Evolutionary conservation across 2,329 filamentous ascomycete genomes (phyloP).

Genomic region (Penicillium sp.): DNA sequence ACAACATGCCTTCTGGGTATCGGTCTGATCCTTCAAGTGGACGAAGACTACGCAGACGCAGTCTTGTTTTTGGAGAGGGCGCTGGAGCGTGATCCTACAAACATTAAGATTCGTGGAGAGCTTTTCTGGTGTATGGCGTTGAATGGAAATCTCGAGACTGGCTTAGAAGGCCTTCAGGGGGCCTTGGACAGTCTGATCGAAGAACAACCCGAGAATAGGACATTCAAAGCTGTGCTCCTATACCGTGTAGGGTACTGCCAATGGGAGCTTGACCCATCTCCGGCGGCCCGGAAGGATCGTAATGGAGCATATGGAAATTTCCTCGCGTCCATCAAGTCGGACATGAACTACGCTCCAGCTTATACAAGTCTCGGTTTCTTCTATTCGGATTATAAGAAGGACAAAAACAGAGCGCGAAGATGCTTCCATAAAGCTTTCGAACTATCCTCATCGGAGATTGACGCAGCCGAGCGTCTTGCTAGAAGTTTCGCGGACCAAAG

Average conservation of each 20-base stretch:
- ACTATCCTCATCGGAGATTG: conserved; percentile 81
- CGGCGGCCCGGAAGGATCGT: conserved; percentile 75
- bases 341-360: conserved; percentile 84
- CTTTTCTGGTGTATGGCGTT: conserved; percentile 90
- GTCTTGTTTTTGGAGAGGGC: conserved; percentile 80
- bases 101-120: conserved; percentile 81
- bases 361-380: conserved; percentile 91
- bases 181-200: conserved; percentile 69
- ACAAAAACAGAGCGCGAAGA: conserved; percentile 81
- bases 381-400: conserved; percentile 88
- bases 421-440: conserved; percentile 98
- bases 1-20: conserved; percentile 85
- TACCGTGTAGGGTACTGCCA: conserved; percentile 86
- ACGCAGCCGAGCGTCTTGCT: conserved; percentile 85
- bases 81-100: conserved; percentile 70
- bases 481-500: conserved; percentile 83
- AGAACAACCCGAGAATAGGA: conserved; percentile 63
- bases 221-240: conserved; percentile 81
- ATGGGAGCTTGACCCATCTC: conserved; percentile 80
- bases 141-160: conserved; percentile 72
- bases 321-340: conserved; percentile 79
- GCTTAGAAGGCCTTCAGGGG: conserved; percentile 70
- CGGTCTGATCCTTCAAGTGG: conserved; percentile 89
- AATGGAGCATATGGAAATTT: conserved; percentile 83
- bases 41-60: conserved; percentile 83